These are phyloP conservation scores for Cornus suecica DNA, from an alignment of 148 eudicot species.

Conservation along the genomic window DNA sequence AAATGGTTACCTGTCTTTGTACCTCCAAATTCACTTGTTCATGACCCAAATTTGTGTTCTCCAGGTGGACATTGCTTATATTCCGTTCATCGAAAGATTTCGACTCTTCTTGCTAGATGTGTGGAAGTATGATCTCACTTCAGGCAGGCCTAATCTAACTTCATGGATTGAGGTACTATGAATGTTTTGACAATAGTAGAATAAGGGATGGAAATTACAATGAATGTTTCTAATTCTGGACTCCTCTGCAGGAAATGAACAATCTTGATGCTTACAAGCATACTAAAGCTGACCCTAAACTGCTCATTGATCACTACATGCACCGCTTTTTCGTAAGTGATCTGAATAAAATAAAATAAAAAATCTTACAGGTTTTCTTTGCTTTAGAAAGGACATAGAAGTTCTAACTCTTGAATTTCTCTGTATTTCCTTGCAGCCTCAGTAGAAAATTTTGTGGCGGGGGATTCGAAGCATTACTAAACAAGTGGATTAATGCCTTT, in stretches of 20 bases:
- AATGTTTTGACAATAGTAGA: too few species aligned
- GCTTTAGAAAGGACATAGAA: background rate
- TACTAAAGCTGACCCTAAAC: constrained; percentile 10
- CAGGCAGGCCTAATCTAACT: constrained; percentile 54
- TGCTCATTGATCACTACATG: background rate
- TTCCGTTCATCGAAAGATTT: constrained; percentile 51
- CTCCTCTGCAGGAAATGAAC: background rate
- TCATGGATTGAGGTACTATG: constrained; percentile 51
- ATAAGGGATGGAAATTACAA: too few species aligned
- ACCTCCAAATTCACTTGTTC: background rate
- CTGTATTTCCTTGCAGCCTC: background rate
- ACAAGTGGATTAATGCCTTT: constrained; percentile 10
- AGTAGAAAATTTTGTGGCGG: background rate
- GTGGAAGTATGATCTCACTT: constrained; percentile 44
- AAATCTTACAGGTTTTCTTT: background rate
- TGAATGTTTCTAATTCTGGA: too few species aligned
- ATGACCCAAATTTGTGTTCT: background rate
- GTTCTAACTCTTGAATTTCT: background rate
- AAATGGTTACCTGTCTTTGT: background rate
- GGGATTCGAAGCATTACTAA: background rate
- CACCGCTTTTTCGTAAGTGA: constrained; percentile 13
- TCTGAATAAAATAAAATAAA: too few species aligned
- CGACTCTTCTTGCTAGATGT: constrained; percentile 30
- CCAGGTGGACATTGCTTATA: constrained; percentile 50
- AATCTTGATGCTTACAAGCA: background rate